Evolutionary conservation across 169 alveolate species (phyloP), one percentile per base, ranked within the genome.

Genomic region (Perkinsus chesapeaki): DNA sequence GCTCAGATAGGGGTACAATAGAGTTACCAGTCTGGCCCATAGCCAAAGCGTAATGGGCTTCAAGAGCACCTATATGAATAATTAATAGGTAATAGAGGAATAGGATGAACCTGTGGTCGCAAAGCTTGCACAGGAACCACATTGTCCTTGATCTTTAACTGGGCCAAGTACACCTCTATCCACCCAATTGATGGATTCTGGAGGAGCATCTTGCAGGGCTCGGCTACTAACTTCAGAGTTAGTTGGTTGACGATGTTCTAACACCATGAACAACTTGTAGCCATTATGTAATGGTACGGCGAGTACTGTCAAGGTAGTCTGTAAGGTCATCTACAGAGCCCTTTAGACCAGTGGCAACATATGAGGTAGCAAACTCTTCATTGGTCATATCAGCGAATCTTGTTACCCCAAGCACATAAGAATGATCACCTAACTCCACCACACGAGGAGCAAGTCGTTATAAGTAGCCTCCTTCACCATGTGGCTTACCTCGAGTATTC

Each of bases 111-210:
- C 97, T 27, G 96, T 95, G 3, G 98, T 92, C 19, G 98, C 96
- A 93, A 98, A 96, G 19, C 98, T 97, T 98, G 98, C 97, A 92
- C 98, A 98, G 31, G 98, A 94, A 31, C 98, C 98, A 92, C 98
- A 97, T n/a, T 91, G 91, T 38, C 96, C 95, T 94, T 98, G 98
- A 93, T 97, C 94, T 91, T 96, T 95, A 20, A 96, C 97, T 34
- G 95, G 96, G 12, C 97, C 94, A 23, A 93, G 95, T 0, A 95
- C 96, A 36, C 97, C 97, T 94, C 92, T 43, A 31, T 93, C 31
- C 31, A 60, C 82, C 82, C 82, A 60, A 34, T 60, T 60, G 37
- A 5, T 23, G 27, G 82, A 60, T 34, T 1, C 36, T 7, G 82
- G 82, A 5, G 82, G 82, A 34, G 12, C 31, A 3, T 60, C 23